phyloP scores from a whole-genome alignment of 352 stramenopile species.

The Globisporangium recalcitrans region DNA sequence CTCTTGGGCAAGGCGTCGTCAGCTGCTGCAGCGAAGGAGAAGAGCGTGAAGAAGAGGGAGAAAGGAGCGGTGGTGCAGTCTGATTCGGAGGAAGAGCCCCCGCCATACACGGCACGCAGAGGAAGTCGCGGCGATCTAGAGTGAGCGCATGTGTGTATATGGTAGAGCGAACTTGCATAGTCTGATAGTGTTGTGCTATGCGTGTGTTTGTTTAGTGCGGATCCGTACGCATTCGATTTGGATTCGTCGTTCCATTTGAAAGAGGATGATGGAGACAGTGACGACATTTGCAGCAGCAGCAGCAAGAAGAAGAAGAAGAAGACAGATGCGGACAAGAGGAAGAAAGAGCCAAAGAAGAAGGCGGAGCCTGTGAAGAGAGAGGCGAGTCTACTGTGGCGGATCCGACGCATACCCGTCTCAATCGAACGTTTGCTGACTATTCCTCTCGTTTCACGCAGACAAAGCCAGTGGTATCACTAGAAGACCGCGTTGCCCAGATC shows the following conservation, averaged over 20 bases:
- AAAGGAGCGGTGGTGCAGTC: conserved; percentile 20
- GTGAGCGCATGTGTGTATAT: conserved; percentile 18
- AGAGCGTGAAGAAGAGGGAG: conserved; percentile 6
- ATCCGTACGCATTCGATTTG: conserved; percentile 78
- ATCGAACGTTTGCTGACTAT: neutral
- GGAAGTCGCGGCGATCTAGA: conserved; percentile 16
- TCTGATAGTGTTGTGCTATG: neutral
- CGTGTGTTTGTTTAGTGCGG: conserved; percentile 24
- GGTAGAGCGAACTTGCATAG: neutral
- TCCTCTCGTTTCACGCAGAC: conserved; percentile 2
- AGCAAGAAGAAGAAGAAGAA: conserved; percentile 14
- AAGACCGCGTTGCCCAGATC: conserved; percentile 75
- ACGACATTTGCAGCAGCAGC: conserved; percentile 4
- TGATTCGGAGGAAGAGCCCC: conserved; percentile 48
- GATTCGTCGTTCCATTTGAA: conserved; percentile 24
- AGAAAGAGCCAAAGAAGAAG: conserved; percentile 29
- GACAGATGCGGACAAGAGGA: conserved; percentile 3
- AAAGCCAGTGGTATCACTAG: conserved; percentile 36
- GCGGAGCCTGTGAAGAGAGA: conserved; percentile 28
- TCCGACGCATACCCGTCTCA: neutral
- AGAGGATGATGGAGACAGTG: conserved; percentile 20
- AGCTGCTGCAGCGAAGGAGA: conserved; percentile 12
- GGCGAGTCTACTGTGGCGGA: neutral
- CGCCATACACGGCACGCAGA: conserved; percentile 46
- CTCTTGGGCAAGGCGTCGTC: conserved; percentile 20